These are phyloP conservation scores for Phytopythium cucurbitacearum DNA, from an alignment of 352 stramenopile species.

Conservation along the genomic window DNA sequence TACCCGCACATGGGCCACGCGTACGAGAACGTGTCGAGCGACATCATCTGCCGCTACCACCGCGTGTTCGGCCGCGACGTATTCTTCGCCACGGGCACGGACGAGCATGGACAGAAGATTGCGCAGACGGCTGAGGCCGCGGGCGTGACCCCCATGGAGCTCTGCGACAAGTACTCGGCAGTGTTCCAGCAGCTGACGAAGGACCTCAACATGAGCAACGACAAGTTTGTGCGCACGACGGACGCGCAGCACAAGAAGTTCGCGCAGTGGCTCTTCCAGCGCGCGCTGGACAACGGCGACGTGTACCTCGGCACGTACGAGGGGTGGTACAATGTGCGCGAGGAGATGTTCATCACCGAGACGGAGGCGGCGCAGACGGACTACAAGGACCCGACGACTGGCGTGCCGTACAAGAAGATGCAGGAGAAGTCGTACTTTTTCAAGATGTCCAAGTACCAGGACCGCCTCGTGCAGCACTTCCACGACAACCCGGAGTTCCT, in stretches of 20 bases:
- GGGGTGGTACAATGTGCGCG: constrained; percentile 99
- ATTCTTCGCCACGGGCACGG: constrained; percentile 88
- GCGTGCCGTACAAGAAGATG: constrained; percentile 95
- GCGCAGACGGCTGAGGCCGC: constrained; percentile 93
- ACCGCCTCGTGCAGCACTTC: constrained; percentile 94
- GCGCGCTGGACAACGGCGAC: constrained; percentile 88
- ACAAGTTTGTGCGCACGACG: constrained; percentile 96
- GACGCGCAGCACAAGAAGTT: constrained; percentile 93
- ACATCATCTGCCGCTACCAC: constrained; percentile 97
- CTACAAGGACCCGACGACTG: constrained; percentile 93
- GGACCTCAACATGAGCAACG: constrained; percentile 86
- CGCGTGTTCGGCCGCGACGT: constrained; percentile 83
- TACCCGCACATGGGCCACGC: constrained; percentile 98
- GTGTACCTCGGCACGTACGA: constrained; percentile 98
- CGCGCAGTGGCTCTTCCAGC: constrained; percentile 93
- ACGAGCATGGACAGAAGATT: constrained; percentile 99
- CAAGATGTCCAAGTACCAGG: constrained; percentile 98
- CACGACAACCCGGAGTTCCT: constrained; percentile 95
- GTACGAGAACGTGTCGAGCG: constrained; percentile 96
- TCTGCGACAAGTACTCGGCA: constrained; percentile 94
- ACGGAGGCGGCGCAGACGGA: constrained; percentile 93
- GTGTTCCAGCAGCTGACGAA: constrained; percentile 86
- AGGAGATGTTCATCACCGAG: constrained; percentile 99
- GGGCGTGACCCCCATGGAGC: constrained; percentile 90
- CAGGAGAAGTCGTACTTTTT: constrained; percentile 99